Evolutionary conservation across 2,329 filamentous ascomycete genomes (phyloP).

Genomic region (Remersonia thermophila): DNA sequence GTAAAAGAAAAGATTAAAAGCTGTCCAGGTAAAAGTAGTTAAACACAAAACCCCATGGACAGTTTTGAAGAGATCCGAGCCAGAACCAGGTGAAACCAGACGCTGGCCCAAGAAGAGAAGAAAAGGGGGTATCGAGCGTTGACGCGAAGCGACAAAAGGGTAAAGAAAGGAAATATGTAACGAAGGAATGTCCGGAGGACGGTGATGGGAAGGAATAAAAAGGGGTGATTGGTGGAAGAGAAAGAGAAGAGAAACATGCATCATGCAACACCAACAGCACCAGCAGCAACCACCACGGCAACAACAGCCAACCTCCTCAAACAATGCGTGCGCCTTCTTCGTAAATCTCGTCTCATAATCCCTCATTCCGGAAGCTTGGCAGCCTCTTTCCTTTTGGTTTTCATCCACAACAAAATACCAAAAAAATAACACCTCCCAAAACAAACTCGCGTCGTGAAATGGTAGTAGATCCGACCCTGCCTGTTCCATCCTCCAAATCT

Average conservation of each 20-base stretch:
- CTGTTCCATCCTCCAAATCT: not conserved
- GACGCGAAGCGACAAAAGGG: conserved; percentile 10
- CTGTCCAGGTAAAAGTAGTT: too few relatives aligned
- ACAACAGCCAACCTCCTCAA: too few relatives aligned
- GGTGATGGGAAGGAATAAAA: not conserved
- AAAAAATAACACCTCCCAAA: not conserved
- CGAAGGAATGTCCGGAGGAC: too few relatives aligned
- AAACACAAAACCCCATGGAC: too few relatives aligned
- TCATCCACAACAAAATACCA: conserved; percentile 6
- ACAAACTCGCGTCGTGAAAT: conserved; percentile 4
- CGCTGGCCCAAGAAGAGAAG: not conserved
- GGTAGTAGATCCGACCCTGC: conserved; percentile 10
- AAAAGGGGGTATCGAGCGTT: conserved; percentile 11
- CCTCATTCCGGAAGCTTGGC: too few relatives aligned
- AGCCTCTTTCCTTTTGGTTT: not conserved
- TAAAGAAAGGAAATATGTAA: conserved; percentile 6
- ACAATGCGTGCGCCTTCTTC: too few relatives aligned
- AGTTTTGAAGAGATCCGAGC: too few relatives aligned
- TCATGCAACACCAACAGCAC: not conserved
- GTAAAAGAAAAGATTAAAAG: too few relatives aligned
- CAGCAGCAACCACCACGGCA: too few relatives aligned
- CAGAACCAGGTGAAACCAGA: too few relatives aligned
- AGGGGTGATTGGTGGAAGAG: not conserved
- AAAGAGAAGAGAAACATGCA: not conserved
- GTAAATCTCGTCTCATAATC: too few relatives aligned